A percentile compares a stretch with the other conserved stretches of the same genome.
Conservation (phyloP, 2,329 filamentous ascomycete species). For the Ascochyta lentis region DNA sequence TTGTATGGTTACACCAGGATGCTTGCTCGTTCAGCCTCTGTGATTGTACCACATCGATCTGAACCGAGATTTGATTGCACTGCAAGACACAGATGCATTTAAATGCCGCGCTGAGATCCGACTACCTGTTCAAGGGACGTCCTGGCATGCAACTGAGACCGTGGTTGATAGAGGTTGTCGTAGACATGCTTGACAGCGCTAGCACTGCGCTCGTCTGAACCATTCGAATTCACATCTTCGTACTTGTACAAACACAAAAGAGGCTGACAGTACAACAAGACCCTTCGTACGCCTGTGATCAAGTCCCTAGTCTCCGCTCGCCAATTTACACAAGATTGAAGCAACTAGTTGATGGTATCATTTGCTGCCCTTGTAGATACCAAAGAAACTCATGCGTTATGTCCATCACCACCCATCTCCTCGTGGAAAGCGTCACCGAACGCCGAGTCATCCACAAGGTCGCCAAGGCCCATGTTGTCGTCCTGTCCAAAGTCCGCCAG, state of each 20-base stretch:
- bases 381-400: slow-evolving; percentile 27
- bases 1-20: background rate
- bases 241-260: slow-evolving; percentile 10
- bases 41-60: slow-evolving; percentile 8
- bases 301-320: slow-evolving; percentile 6
- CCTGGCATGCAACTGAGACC: background rate
- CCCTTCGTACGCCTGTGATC: background rate
- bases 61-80: slow-evolving; percentile 6
- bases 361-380: background rate
- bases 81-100: slow-evolving; percentile 9
- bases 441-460: slow-evolving; percentile 49
- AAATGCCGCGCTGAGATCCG: slow-evolving; percentile 1
- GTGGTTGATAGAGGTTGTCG: background rate
- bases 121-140: background rate
- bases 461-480: slow-evolving; percentile 44
- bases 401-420: slow-evolving; percentile 37
- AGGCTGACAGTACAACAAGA: background rate
- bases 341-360: background rate
- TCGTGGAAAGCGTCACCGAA: slow-evolving; percentile 52
- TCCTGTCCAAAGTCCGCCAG: slow-evolving; percentile 48
- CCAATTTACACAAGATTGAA: slow-evolving; percentile 1
- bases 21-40: slow-evolving; percentile 15
- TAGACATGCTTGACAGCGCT: slow-evolving; percentile 2
- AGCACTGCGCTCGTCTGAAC: slow-evolving; percentile 5
- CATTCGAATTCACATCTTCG: background rate